Base-by-base conservation (phyloP, 192 early-diverging fungal genomes). In the Entomortierella lignicola region DNA sequence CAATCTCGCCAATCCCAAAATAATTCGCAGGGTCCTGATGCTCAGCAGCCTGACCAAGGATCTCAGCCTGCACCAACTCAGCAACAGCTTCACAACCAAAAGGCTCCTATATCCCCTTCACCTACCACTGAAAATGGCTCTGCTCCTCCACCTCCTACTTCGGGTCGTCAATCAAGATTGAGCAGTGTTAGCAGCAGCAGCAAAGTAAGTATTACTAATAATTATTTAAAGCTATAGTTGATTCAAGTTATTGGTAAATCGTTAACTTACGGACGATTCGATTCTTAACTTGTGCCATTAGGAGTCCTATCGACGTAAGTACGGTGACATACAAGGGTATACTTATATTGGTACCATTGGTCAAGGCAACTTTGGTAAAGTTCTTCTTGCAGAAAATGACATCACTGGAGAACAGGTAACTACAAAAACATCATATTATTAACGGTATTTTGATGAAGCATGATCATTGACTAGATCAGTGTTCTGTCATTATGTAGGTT, bases 361-460 rank as follows among this genome's bases (percentile, higher is more conserved):
- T 15, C 85, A 90, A 60, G 88, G 88, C 17, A 90, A 86, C 53
- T 90, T 88, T 80, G 88, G 88, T 21, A 90, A 90, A 58, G 88
- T 90, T 6, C 83, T 87, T 32, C 63, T 90, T 21, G 88, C 86
- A 18, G 83, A 88, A 55, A 81, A 90, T 60, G 61, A 71, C 50
- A 51, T 71, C 2, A 79, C 84, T 29, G 72, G 80, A 12, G 68
- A 82, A 48, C 75, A 88, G 64, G 86, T 86, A 75, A 70, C n/a
- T 37, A 37, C 4, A 10, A 37, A 37, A 37, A 37, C 4, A 37
- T 37, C 10, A 37, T n/a, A n/a, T n/a, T n/a, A n/a, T n/a, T n/a
- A n/a, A n/a, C n/a, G n/a, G n/a, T n/a, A n/a, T n/a, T n/a, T n/a
- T n/a, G n/a, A n/a, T n/a, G n/a, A n/a, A n/a, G n/a, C n/a, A n/a